Evolutionary conservation across 768 basidiomycete species (phyloP).

Genomic region (Russula compacta): DNA sequence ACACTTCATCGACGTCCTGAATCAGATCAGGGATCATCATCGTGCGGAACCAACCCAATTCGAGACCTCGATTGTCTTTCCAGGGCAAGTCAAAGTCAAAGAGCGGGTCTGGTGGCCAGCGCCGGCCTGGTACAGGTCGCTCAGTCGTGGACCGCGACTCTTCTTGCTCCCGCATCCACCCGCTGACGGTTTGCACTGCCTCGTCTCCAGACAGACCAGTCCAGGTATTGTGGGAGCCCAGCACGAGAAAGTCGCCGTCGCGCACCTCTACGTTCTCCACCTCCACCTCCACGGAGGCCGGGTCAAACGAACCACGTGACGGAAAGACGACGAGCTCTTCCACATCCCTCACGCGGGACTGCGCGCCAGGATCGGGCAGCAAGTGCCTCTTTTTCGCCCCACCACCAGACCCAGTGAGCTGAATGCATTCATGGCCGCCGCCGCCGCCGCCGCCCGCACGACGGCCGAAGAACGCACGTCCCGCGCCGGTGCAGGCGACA

Average conservation of each 20-base stretch:
- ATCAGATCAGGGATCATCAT: slow-evolving; percentile 4
- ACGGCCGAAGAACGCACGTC: slow-evolving; percentile 2
- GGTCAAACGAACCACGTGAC: neutral
- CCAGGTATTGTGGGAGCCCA: neutral
- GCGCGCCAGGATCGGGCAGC: neutral
- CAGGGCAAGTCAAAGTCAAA: neutral
- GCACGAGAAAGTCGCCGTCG: slow-evolving; percentile 8
- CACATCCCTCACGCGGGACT: neutral
- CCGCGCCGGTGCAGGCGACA: neutral
- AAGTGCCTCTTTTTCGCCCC: neutral
- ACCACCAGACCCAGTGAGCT: neutral
- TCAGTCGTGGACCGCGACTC: neutral
- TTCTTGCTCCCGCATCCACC: slow-evolving; percentile 5
- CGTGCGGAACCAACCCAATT: neutral
- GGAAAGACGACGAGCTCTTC: neutral
- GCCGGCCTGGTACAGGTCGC: neutral
- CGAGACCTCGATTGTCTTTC: neutral
- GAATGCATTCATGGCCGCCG: neutral
- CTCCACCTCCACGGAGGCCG: neutral
- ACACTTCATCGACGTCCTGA: neutral
- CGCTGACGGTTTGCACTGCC: slow-evolving; percentile 2
- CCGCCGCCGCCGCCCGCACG: neutral
- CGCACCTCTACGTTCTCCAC: slow-evolving; percentile 4
- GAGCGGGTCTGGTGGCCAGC: neutral
- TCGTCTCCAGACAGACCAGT: neutral